Evolutionary conservation across 2,329 filamentous ascomycete species (phyloP), one percentile per base, ranked within the genome.

Genomic region (Colletotrichum liriopes): DNA sequence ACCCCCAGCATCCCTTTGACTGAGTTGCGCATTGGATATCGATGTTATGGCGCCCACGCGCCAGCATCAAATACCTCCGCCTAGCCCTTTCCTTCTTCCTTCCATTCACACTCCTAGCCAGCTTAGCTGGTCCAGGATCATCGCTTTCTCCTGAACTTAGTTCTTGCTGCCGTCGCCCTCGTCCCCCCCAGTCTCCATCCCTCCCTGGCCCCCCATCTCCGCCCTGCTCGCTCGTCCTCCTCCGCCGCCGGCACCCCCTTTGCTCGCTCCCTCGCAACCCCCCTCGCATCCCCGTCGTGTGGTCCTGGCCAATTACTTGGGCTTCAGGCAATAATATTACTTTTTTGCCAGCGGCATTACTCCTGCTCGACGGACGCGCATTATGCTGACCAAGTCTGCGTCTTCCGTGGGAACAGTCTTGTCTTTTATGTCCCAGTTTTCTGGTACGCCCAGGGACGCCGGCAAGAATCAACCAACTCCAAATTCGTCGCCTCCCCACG

Each of bases 391-490:
- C 61, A 73, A 70, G 51, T 72, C 70, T 37, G 37, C 37, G 4
- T 58, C 71, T 62, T 66, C 71, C 18, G 52, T 70, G 61, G 70
- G 67, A 67, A 75, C 81, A 97, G 94, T 97, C 69, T 87, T 95
- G 77, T 97, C 94, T 77, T 97, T 97, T 84, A 96, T 97, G 89
- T 94, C 93, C 82, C 91, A 92, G 84, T 92, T 93, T 86, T 93
- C 92, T 76, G 85, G 84, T 75, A 82, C 83, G 72, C 78, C 82
- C 72, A 78, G 77, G 75, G 82, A 84, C 77, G 85, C 84, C 74
- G 82, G 76, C 64, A 77, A 59, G 45, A 61, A 62, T 41, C 65
- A 82, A 75, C 82, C 85, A 49, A 83, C 85, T 32, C 83, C 84
- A 67, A 80, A 84, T 68, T 82, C 84, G 47, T 86, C 86, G 56